Percentiles rank a stretch among this genome's conserved stretches.
Evolutionary conservation across 495 filamentous ascomycete species (phyloP).

Genomic region (Amphirosellinia nigrospora): DNA sequence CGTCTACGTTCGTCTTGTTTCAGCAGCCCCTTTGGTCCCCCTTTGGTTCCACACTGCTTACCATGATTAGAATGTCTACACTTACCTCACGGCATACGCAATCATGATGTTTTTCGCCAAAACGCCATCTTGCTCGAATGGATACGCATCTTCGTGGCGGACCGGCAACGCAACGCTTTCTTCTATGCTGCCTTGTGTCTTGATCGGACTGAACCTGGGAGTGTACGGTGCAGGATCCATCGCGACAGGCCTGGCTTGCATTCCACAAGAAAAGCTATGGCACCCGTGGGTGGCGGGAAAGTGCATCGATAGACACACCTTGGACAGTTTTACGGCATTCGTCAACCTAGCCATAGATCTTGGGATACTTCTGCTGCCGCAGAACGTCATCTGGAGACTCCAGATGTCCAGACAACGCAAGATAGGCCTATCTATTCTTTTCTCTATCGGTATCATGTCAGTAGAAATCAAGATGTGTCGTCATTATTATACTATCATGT

Average conservation of each 20-base stretch:
- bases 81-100: slow-evolving; percentile 25
- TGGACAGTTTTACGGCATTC: slow-evolving; percentile 27
- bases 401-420: slow-evolving; percentile 31
- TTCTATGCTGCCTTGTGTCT: slow-evolving; percentile 39
- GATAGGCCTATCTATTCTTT: slow-evolving; percentile 37
- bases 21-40: background rate
- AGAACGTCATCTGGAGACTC: slow-evolving; percentile 38
- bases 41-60: background rate
- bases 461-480: background rate
- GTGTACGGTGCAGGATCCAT: slow-evolving; percentile 50
- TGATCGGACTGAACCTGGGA: slow-evolving; percentile 45
- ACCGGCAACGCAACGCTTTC: slow-evolving; percentile 24
- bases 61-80: slow-evolving; percentile 32
- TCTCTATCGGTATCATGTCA: slow-evolving; percentile 42
- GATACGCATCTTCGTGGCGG: slow-evolving; percentile 40
- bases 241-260: slow-evolving; percentile 49
- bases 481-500: background rate
- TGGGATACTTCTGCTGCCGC: slow-evolving; percentile 39
- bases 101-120: slow-evolving; percentile 38
- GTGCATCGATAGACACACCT: slow-evolving; percentile 30
- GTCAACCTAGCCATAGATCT: slow-evolving; percentile 40
- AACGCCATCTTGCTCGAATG: slow-evolving; percentile 47
- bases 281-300: slow-evolving; percentile 28
- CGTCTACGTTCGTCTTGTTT: slow-evolving; percentile 20
- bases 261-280: slow-evolving; percentile 41